Evolutionary conservation across 306 rosid species (phyloP), one percentile per base, ranked within the genome.

Genomic region (Cucurbita pepo): DNA sequence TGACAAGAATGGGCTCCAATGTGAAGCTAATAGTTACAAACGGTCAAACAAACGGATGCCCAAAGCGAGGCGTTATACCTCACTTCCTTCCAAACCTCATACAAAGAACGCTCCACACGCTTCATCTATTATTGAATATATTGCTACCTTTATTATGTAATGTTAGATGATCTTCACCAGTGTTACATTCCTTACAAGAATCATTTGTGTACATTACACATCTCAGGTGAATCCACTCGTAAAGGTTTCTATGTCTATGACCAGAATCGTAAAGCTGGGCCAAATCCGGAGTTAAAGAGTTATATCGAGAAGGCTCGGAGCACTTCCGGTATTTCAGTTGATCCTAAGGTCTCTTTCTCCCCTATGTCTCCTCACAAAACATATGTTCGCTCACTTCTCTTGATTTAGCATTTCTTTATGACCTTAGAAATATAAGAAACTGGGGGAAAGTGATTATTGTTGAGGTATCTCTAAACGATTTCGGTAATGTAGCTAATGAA

Each of bases 191-290:
- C 74, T 69, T 69, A 22, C 0, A 10, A 50, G 18, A 69, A 47
- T 69, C 19, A 19, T 12, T 43, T 44, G 5, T 45, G 38, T 21
- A 34, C 3, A 6, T 44, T 67, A 12, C 48, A 62, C 69, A 64
- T 13, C 36, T 44, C 80, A 94, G 97, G 99, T 37, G 99, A 94
- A 88, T 53, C 83, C 40, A 83, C 88, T 55, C 81, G 75, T 78
- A 91, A 77, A 83, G 99, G 99, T 12, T 94, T 91, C 83, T 94
- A 94, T 75, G 58, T 85, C 77, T 94, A 94, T 57, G 91, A 83
- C 69, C 88, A 86, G 74, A 88, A 77, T 69, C 91, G 97, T 67
- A 91, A 81, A 78, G 92, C 99, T 34, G 83, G 73, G 70, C 96
- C 91, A 47, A 96, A 94, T 85, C 92, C 97, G 30, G 97, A 91